Evolutionary conservation across 352 stramenopile genomes (phyloP), one percentile per base, ranked within the genome.

Genomic region (Globisporangium echinulatum): DNA sequence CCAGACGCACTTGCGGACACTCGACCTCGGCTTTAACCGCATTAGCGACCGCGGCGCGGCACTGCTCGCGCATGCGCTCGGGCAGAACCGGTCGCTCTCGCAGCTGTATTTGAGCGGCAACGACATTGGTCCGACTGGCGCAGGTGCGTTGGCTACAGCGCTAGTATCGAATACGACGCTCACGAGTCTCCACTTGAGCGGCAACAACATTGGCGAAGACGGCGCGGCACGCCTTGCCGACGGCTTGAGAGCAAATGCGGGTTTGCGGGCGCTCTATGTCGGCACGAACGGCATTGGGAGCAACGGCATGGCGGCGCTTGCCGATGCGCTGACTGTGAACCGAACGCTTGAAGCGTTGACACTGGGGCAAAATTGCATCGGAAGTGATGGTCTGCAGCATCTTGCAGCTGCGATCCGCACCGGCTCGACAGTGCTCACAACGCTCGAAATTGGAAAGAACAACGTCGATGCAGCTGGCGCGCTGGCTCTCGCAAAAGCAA

Each of bases 121-220:
- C 60, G 78, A 90, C 54, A 90, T 94, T 54, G 82, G 82, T n/a
- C 73, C 75, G 0, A 53, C 60, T 0, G 84, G 84, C 7, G 79
- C 77, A 3, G 55, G 59, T 15, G 68, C 78, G 33, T 57, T 94
- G 7, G 69, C 80, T 11, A 50, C 66, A 5, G 81, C 80, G 38
- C 71, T 94, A 8, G 64, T 40, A 3, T 68, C 69, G 48, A 94
- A 94, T 63, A 59, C 68, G 4, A 83, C 79, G 39, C 63, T 94
- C 43, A 56, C 62, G 19, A 86, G 72, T 63, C 64, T 94, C 42
- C 85, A 92, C 59, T 56, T 94, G 42, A 92, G 81, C 40, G 84
- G 84, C 43, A 94, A 94, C 64, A 90, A 90, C 59, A 91, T 94
- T 51, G 80, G 79, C 43, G 82, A 92, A 56, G 82, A 87, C 61